Percentiles rank a stretch among this genome's conserved stretches.
phyloP scores from a whole-genome alignment of 1,284 basidiomycete species.

The Cryptococcus floricola region DNA sequence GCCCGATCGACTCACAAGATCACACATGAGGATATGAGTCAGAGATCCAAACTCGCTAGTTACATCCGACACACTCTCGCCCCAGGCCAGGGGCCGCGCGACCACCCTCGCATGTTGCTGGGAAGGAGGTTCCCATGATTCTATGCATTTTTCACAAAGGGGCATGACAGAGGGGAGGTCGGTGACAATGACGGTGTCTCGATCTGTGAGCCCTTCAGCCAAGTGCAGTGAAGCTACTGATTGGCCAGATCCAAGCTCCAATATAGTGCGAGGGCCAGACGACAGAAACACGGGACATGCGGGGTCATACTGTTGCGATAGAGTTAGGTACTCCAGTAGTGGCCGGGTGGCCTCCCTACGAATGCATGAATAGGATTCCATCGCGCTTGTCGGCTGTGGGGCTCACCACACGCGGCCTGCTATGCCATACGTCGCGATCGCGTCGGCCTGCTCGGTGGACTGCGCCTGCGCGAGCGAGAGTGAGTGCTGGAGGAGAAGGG shows the following conservation, averaged over 20 bases:
- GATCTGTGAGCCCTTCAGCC: constrained; percentile 19
- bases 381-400: background rate
- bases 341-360: constrained; percentile 41
- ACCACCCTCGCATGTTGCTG: constrained; percentile 18
- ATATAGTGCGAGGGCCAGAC: constrained; percentile 15
- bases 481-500: constrained; percentile 20
- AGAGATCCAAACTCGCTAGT: constrained; percentile 15
- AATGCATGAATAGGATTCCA: background rate
- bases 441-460: constrained; percentile 25
- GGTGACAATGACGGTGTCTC: constrained; percentile 35
- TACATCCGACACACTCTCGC: constrained; percentile 19
- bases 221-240: constrained; percentile 41
- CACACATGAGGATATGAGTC: constrained; percentile 45
- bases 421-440: constrained; percentile 44
- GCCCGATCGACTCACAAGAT: constrained; percentile 32
- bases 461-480: constrained; percentile 9
- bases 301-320: constrained; percentile 26
- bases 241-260: constrained; percentile 47
- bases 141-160: constrained; percentile 31
- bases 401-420: constrained; percentile 45
- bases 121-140: constrained; percentile 11
- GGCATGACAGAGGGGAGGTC: constrained; percentile 44
- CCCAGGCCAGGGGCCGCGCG: constrained; percentile 39
- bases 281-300: constrained; percentile 34
- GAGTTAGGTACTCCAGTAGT: constrained; percentile 40